Conservation (phyloP, 129 eudicot genomes). For the Flaveria ramosissima region DNA sequence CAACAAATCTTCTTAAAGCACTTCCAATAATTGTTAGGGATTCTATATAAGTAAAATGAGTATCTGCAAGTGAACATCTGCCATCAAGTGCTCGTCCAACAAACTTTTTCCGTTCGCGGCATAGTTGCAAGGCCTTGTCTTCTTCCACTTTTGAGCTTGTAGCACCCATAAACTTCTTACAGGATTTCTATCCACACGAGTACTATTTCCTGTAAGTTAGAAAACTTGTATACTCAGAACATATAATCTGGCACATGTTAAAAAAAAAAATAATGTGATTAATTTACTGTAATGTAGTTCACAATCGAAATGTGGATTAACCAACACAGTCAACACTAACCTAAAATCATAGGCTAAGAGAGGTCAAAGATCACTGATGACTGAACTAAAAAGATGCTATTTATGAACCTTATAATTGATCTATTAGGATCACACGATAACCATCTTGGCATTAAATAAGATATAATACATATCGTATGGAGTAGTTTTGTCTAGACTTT, state of each 20-base stretch:
- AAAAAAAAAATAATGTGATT: neutral
- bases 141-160: constrained; percentile 81
- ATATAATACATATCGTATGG: no score
- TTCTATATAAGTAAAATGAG: constrained; percentile 79
- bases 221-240: neutral
- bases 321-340: neutral
- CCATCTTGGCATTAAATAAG: no score
- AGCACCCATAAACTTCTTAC: constrained; percentile 65
- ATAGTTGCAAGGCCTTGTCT: constrained; percentile 83
- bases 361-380: constrained; percentile 6
- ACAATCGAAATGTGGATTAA: neutral
- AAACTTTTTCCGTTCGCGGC: constrained; percentile 89
- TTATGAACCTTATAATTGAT: neutral
- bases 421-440: neutral
- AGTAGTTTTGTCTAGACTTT: neutral
- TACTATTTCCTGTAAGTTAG: constrained; percentile 24
- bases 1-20: constrained; percentile 73
- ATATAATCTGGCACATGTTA: neutral
- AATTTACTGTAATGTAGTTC: neutral
- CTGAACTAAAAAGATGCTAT: neutral
- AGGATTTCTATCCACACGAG: constrained; percentile 26
- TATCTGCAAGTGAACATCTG: constrained; percentile 85
- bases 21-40: constrained; percentile 62
- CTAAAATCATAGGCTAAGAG: neutral
- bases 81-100: constrained; percentile 92